These are phyloP conservation scores for Vitis rupestris DNA, from an alignment of 164 flowering plant species.

Conservation along the genomic window DNA sequence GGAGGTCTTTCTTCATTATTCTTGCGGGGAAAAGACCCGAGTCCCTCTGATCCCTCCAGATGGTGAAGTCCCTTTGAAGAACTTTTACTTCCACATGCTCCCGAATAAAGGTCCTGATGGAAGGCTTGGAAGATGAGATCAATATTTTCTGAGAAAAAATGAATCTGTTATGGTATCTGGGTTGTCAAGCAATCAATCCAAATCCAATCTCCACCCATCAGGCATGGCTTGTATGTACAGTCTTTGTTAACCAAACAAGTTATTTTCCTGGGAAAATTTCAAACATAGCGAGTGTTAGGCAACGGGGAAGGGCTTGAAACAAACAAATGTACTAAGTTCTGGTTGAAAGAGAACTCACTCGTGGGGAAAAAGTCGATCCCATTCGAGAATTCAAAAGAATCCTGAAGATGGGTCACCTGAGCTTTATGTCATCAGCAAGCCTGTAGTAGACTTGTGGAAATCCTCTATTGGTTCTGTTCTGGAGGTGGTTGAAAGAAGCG, in stretches of 20 bases:
- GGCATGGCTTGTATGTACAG: conserved; percentile 16
- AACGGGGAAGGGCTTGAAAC: not conserved
- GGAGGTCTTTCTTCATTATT: no score
- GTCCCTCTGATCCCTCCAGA: no score
- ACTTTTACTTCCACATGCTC: not conserved
- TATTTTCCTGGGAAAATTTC: conserved; percentile 15
- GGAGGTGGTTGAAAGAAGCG: conserved; percentile 49
- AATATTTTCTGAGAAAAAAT: conserved; percentile 8
- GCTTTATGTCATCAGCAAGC: conserved; percentile 18
- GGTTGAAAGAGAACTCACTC: conserved; percentile 24
- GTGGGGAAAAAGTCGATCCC: conserved; percentile 9
- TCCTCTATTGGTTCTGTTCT: conserved; percentile 22
- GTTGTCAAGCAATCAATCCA: not conserved
- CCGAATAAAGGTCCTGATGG: not conserved
- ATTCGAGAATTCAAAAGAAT: conserved; percentile 15
- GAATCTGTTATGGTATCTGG: conserved; percentile 4
- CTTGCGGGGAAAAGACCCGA: no score
- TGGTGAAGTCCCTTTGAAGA: not conserved
- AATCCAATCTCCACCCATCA: conserved; percentile 12
- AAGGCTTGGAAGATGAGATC: conserved; percentile 4
- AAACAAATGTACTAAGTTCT: not conserved
- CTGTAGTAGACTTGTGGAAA: not conserved
- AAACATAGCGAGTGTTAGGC: not conserved
- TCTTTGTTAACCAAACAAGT: conserved; percentile 1
- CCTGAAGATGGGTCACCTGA: conserved; percentile 14